Conservation (phyloP, 345 rosid species). For the Eucalyptus pauciflora region DNA sequence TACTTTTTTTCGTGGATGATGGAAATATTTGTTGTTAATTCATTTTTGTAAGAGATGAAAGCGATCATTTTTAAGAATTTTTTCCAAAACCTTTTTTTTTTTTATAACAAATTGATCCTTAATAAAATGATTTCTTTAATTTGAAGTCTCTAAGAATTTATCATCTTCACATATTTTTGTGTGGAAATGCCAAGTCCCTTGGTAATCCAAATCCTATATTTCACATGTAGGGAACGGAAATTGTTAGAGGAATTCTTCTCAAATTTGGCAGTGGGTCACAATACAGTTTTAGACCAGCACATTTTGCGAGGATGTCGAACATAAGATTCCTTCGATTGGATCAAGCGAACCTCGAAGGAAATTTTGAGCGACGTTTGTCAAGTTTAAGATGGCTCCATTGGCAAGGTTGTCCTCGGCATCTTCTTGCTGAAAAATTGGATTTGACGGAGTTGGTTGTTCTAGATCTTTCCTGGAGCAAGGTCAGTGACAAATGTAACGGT, state of each 20-base stretch:
- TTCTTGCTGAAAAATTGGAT: background rate
- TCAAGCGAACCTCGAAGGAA: background rate
- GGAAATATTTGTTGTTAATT: background rate
- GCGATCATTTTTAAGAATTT: background rate
- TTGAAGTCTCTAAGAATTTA: background rate
- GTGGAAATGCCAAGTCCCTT: background rate
- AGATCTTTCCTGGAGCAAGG: background rate
- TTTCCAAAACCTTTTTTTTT: background rate
- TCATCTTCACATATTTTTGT: background rate
- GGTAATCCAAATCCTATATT: background rate
- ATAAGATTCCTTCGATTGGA: background rate
- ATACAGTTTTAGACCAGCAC: background rate
- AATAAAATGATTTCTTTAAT: background rate
- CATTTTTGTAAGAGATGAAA: background rate
- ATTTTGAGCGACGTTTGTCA: background rate
- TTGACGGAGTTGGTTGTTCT: background rate
- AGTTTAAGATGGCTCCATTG: background rate
- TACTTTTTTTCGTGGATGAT: accelerated
- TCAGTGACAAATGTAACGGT: background rate
- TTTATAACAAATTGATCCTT: background rate
- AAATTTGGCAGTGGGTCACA: background rate
- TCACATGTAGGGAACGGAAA: background rate
- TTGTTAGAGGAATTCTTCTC: background rate
- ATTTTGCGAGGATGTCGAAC: background rate
- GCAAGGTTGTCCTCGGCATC: background rate